Conservation (phyloP, 2,329 filamentous ascomycete genomes). For the Westerdykella sp. region DNA sequence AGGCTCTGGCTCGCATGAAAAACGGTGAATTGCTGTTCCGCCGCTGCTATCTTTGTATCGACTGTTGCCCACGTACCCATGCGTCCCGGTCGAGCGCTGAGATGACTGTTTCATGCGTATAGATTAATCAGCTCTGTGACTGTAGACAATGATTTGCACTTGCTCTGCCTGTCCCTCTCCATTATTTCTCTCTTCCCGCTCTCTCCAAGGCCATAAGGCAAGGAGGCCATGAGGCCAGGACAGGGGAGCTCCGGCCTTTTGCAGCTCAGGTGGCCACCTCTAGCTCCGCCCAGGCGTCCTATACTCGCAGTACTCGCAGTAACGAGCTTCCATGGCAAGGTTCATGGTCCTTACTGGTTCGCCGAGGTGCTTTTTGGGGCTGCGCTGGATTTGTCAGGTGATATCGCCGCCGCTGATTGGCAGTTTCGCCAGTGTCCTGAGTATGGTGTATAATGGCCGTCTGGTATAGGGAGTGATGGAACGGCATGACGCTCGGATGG, state of each 20-base stretch:
- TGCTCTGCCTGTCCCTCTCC: background rate
- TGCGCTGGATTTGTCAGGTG: constrained; percentile 11
- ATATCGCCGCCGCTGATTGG: constrained; percentile 7
- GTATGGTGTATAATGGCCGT: too few relatives aligned
- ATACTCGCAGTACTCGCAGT: background rate
- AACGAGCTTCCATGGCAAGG: background rate
- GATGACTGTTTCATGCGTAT: too few relatives aligned
- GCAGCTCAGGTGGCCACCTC: background rate
- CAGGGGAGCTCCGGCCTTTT: constrained; percentile 9
- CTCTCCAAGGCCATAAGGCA: background rate
- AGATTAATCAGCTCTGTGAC: too few relatives aligned
- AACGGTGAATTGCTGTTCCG: background rate
- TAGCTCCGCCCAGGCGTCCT: background rate
- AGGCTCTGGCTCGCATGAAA: background rate
- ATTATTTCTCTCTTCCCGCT: background rate
- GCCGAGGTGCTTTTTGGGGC: background rate
- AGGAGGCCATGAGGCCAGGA: too few relatives aligned
- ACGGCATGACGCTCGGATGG: too few relatives aligned
- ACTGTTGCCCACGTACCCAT: background rate
- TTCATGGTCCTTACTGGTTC: background rate
- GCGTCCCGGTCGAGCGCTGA: background rate
- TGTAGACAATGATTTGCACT: background rate
- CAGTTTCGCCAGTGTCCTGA: background rate
- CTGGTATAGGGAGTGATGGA: too few relatives aligned
- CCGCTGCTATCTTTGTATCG: background rate